Evolutionary conservation across 805 yeast genomes (phyloP).

Genomic region (Yarrowia sp.): DNA sequence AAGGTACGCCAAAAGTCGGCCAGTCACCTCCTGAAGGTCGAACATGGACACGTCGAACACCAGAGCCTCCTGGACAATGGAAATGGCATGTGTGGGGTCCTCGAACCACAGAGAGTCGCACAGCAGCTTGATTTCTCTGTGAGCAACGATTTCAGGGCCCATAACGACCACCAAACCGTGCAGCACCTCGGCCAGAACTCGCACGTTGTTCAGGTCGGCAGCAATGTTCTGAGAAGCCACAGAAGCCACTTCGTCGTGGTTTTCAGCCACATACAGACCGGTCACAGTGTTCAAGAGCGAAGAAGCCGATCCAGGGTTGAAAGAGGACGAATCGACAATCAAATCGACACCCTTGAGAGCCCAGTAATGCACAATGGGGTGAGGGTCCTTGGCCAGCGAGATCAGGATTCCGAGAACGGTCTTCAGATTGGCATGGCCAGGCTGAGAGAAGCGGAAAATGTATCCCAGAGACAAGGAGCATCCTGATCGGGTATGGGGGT

Average conservation of each 20-base stretch:
- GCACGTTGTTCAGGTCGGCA: slow-evolving; percentile 28
- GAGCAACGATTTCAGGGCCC: slow-evolving; percentile 32
- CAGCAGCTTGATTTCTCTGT: slow-evolving; percentile 20
- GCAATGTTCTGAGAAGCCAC: slow-evolving; percentile 49
- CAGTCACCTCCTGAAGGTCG: slow-evolving; percentile 47
- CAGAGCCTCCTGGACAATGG: slow-evolving; percentile 53
- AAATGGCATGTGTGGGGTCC: slow-evolving; percentile 32
- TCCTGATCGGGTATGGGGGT: slow-evolving; percentile 70
- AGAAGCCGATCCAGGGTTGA: slow-evolving; percentile 57
- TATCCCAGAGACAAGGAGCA: slow-evolving; percentile 59
- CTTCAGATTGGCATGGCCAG: slow-evolving; percentile 52
- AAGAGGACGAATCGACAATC: slow-evolving; percentile 62
- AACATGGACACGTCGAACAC: slow-evolving; percentile 56
- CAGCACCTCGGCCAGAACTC: slow-evolving; percentile 22
- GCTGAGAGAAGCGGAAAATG: slow-evolving; percentile 51
- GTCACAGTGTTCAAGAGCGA: slow-evolving; percentile 55
- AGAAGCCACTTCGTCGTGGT: slow-evolving; percentile 55
- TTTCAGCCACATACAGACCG: slow-evolving; percentile 55
- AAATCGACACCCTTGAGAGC: slow-evolving; percentile 65
- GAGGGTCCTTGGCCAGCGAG: slow-evolving; percentile 76
- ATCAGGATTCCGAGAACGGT: slow-evolving; percentile 62
- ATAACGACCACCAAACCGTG: slow-evolving; percentile 32
- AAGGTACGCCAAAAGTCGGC: slow-evolving; percentile 39
- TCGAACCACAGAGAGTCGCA: slow-evolving; percentile 30
- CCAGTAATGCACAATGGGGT: slow-evolving; percentile 82